Conservation (phyloP, 495 filamentous ascomycete genomes). For the Pyronema omphalodes region DNA sequence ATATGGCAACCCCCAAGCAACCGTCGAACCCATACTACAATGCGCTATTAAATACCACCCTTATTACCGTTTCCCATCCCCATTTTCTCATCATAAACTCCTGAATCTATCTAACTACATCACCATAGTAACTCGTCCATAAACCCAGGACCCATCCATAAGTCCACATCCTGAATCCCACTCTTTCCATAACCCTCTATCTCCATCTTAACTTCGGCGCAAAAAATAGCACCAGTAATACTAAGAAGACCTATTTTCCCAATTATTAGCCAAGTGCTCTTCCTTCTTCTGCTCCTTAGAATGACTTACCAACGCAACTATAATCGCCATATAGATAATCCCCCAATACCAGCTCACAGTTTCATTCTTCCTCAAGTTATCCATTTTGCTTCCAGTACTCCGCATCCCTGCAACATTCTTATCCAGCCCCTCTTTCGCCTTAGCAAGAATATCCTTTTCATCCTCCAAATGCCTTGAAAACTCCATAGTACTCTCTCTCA, state of each 20-base stretch:
- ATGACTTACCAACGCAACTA: constrained; percentile 12
- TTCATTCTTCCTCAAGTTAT: constrained; percentile 11
- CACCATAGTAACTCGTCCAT: background rate
- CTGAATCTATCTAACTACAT: background rate
- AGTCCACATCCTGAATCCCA: background rate
- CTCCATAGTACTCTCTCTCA: constrained; percentile 54
- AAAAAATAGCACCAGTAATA: constrained; percentile 15
- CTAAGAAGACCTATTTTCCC: constrained; percentile 8
- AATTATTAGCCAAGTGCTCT: background rate
- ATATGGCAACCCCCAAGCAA: background rate
- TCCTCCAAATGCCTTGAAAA: constrained; percentile 53
- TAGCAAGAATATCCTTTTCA: constrained; percentile 50
- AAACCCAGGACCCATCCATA: background rate
- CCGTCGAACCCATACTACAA: background rate
- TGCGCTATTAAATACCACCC: background rate
- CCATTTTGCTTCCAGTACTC: constrained; percentile 51
- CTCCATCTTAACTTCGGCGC: constrained; percentile 21
- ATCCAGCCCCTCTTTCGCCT: constrained; percentile 55
- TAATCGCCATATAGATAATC: constrained; percentile 16
- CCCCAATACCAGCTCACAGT: constrained; percentile 16
- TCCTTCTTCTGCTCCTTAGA: background rate
- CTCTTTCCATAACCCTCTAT: constrained; percentile 4
- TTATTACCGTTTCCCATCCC: too few species aligned
- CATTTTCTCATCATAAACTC: background rate
- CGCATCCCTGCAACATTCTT: constrained; percentile 56